A percentile compares a stretch with the other conserved stretches of the same genome.
These are phyloP conservation scores for Fraxinus quadrangulata DNA, from an alignment of 257 asterid genomes.

Conservation along the genomic window DNA sequence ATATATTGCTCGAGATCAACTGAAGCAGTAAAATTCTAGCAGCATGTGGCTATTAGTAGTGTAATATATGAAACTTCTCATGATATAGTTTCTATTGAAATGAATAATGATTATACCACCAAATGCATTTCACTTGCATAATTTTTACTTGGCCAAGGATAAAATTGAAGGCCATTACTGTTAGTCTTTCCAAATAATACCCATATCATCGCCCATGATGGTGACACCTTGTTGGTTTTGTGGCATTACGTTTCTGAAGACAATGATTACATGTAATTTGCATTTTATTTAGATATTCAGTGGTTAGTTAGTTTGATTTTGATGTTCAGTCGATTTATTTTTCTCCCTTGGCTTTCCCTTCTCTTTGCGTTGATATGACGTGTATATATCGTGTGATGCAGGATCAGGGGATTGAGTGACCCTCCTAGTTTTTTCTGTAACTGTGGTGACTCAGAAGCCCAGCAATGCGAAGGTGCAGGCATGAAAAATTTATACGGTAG, in stretches of 20 bases:
- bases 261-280: not conserved
- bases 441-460: conserved; percentile 60
- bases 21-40: not conserved
- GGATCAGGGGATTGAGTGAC: conserved; percentile 49
- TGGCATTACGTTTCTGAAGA: not conserved
- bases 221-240: not conserved
- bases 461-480: conserved; percentile 43
- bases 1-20: not conserved
- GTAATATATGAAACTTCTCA: not conserved
- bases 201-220: not conserved
- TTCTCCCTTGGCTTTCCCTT: not conserved
- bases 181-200: not conserved
- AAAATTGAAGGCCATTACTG: too few species aligned
- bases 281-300: not conserved
- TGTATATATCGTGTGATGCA: conserved; percentile 33
- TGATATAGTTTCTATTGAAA: not conserved
- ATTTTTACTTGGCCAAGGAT: not conserved
- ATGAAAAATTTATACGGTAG: not conserved
- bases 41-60: not conserved
- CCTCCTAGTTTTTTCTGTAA: conserved; percentile 42
- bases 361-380: not conserved
- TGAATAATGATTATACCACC: not conserved
- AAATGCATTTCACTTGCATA: not conserved
- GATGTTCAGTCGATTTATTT: not conserved
- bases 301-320: not conserved